Evolutionary conservation across 805 yeast genomes (phyloP), one percentile per base, ranked within the genome.

Genomic region (Sugiyamaella smithiae): DNA sequence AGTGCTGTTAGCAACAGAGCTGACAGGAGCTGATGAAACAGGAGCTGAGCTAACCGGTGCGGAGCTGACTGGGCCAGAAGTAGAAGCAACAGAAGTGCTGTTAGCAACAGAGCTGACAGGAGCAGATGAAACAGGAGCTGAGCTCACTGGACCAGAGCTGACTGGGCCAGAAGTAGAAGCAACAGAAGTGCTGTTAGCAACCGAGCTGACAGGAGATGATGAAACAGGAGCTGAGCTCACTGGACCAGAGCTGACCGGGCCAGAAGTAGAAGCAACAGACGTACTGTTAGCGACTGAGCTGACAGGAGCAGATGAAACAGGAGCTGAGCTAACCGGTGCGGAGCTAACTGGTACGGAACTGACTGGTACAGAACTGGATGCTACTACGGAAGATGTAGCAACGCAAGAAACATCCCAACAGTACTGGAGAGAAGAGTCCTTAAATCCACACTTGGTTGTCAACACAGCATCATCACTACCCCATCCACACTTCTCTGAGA

Each of bases 241-340:
- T n/a, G n/a, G n/a, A 38, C n/a, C 8, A 7, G 42, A 24, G n/a
- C n/a, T n/a, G n/a, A n/a, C n/a, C n/a, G n/a, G n/a, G n/a, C n/a
- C n/a, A n/a, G n/a, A n/a, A n/a, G n/a, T n/a, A 19, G 33, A 23
- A 23, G 43, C 25, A 11, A 32, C 32, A n/a, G n/a, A n/a, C 23
- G 35, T 14, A 11, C 33, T n/a, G 11, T 88, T 89, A 59, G 95
- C 95, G 71, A 83, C 76, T 61, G 80, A 83, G 78, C 88, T 96
- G n/a, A n/a, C n/a, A 67, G 88, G 81, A 74, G 88, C 96, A 81
- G 88, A 88, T 77, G 88, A 11, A 11, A 22, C 91, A 76, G 79
- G 84, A 72, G 84, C 95, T 65, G 81, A 78, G 70, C 74, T 89
- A 78, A 89, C 96, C n/a, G n/a, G n/a, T 69, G 89, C 96, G 50